Conservation (phyloP, 441 rosid genomes). For the Arabidopsis hybrid region DNA sequence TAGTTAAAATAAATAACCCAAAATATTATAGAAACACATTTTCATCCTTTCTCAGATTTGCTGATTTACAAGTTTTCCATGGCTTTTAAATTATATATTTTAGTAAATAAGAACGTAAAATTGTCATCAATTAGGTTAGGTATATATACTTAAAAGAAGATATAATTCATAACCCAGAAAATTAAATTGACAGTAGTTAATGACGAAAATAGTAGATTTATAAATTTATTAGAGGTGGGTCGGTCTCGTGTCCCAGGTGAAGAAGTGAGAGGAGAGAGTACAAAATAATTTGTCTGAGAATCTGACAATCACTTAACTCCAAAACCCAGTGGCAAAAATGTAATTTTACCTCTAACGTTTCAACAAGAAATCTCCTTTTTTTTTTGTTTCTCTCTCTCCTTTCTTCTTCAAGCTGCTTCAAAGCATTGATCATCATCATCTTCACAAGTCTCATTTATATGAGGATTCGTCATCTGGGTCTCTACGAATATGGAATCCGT, state of each 20-base stretch:
- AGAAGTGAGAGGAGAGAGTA: not conserved
- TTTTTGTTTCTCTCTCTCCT: slow-evolving; percentile 15
- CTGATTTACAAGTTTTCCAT: too few species aligned
- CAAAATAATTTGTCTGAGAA: slow-evolving; percentile 11
- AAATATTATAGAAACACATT: too few species aligned
- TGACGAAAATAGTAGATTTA: not conserved
- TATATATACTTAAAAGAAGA: too few species aligned
- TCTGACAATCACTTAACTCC: slow-evolving; percentile 40
- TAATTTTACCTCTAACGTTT: slow-evolving; percentile 14
- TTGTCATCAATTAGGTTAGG: too few species aligned
- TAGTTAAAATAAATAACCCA: too few species aligned
- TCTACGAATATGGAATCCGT: slow-evolving; percentile 56
- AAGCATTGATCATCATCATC: slow-evolving; percentile 37
- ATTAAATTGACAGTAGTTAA: not conserved
- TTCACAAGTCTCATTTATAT: slow-evolving; percentile 24
- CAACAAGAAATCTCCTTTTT: slow-evolving; percentile 10
- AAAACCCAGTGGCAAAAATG: slow-evolving; percentile 35
- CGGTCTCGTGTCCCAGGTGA: not conserved
- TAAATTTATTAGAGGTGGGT: not conserved
- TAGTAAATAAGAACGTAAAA: too few species aligned
- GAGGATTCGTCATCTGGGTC: slow-evolving; percentile 38
- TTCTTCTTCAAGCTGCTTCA: slow-evolving; percentile 15
- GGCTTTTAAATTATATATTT: too few species aligned
- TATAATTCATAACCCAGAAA: not conserved
- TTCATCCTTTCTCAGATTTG: too few species aligned